Evolutionary conservation across 495 filamentous ascomycete genomes (phyloP).

Genomic region (Hyphodiscus hymeniophilus): DNA sequence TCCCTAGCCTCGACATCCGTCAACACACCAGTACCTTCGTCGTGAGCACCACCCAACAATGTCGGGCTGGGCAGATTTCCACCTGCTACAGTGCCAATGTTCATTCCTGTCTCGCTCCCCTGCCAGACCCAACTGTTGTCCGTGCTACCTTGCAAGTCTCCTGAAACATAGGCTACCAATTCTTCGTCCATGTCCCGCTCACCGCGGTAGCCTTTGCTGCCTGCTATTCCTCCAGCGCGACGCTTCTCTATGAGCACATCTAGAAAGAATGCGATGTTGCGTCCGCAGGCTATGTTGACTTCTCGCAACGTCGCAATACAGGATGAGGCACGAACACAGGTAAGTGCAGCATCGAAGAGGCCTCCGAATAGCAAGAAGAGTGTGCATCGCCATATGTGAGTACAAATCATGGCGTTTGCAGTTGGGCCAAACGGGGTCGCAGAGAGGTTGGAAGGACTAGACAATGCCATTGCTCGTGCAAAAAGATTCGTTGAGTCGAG

Average conservation of each 20-base stretch:
- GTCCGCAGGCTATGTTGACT: slow-evolving; percentile 71
- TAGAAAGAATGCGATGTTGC: slow-evolving; percentile 79
- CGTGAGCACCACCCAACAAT: slow-evolving; percentile 13
- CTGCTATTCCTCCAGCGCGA: slow-evolving; percentile 13
- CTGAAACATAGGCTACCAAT: slow-evolving; percentile 79
- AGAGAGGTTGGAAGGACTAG: slow-evolving; percentile 5
- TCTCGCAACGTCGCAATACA: slow-evolving; percentile 60
- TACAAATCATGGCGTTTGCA: slow-evolving; percentile 61
- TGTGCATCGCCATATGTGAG: slow-evolving; percentile 84
- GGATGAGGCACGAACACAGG: slow-evolving; percentile 62
- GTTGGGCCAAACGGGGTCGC: slow-evolving; percentile 26
- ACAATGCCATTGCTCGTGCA: slow-evolving; percentile 34
- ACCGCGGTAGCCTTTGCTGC: slow-evolving; percentile 13
- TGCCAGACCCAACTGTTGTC: slow-evolving; percentile 86
- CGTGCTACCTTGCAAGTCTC: slow-evolving; percentile 76
- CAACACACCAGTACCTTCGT: slow-evolving; percentile 25
- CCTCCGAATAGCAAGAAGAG: slow-evolving; percentile 70
- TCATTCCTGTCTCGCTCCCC: slow-evolving; percentile 50
- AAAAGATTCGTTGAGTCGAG: slow-evolving; percentile 72
- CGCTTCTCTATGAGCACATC: slow-evolving; percentile 41
- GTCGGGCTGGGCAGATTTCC: slow-evolving; percentile 7
- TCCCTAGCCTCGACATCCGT: slow-evolving; percentile 41
- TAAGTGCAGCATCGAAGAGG: slow-evolving; percentile 61
- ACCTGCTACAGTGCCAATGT: slow-evolving; percentile 22
- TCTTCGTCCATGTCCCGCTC: slow-evolving; percentile 70